Percentiles rank a stretch among this genome's conserved stretches.
Conservation (phyloP, 495 filamentous ascomycete genomes). For the Daldinia grandis region DNA sequence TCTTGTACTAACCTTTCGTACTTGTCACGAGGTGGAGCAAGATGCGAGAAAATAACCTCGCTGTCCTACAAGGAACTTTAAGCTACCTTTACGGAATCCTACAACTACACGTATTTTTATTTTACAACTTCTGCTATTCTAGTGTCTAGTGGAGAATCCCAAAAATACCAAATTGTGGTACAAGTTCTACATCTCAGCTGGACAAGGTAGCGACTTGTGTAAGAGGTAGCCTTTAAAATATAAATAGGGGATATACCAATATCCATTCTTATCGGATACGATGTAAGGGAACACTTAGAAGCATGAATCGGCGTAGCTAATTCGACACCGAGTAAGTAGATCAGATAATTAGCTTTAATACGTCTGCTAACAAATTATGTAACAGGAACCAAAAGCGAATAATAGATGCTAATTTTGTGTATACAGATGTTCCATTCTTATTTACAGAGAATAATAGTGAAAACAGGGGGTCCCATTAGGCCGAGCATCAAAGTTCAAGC, state of each 20-base stretch:
- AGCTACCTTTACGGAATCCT: too few species aligned
- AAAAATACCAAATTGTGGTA: too few species aligned
- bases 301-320: too few species aligned
- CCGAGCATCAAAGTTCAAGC: conserved; percentile 20
- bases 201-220: neutral
- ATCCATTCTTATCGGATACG: neutral
- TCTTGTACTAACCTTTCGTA: neutral
- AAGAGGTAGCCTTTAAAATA: neutral
- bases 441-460: neutral
- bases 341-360: too few species aligned
- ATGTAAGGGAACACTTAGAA: neutral
- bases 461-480: conserved; percentile 11
- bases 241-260: neutral
- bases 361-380: too few species aligned
- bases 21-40: too few species aligned
- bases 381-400: neutral
- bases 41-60: too few species aligned
- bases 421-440: neutral
- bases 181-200: neutral
- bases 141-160: too few species aligned
- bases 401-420: neutral
- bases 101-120: too few species aligned
- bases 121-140: too few species aligned
- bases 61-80: too few species aligned
- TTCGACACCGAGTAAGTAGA: too few species aligned